Evolutionary conservation across 2,329 filamentous ascomycete genomes (phyloP).

Genomic region (Monosporascus sp.): DNA sequence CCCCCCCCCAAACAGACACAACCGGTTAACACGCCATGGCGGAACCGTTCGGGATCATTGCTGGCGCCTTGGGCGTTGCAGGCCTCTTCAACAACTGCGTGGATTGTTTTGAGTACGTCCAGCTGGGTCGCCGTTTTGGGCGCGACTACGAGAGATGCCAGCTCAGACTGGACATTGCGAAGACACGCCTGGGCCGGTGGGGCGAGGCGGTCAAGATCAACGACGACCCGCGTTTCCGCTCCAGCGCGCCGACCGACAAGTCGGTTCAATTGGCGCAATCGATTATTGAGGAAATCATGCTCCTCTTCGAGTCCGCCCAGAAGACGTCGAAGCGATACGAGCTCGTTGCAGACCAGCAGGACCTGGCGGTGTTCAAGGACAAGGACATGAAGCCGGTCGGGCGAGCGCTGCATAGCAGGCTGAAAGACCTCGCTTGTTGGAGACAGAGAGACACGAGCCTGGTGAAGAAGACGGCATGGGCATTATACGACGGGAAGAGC

Average conservation of each 20-base stretch:
- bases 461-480: constrained; percentile 16
- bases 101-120: constrained; percentile 34
- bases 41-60: constrained; percentile 16
- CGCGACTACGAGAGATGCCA: constrained; percentile 27
- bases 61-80: constrained; percentile 28
- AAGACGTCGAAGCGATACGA: constrained; percentile 20
- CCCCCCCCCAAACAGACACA: too few relatives aligned
- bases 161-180: constrained; percentile 27
- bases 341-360: constrained; percentile 1
- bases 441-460: constrained; percentile 12
- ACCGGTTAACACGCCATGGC: constrained; percentile 8
- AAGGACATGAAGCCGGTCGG: constrained; percentile 6
- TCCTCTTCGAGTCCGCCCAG: constrained; percentile 15
- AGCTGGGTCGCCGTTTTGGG: constrained; percentile 29
- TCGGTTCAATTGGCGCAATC: constrained; percentile 6
- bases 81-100: constrained; percentile 32
- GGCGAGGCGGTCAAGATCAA: constrained; percentile 27
- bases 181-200: constrained; percentile 28
- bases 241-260: constrained; percentile 5
- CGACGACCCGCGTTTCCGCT: constrained; percentile 17
- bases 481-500: constrained; percentile 16
- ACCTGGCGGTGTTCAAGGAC: constrained; percentile 4
- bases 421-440: not conserved
- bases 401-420: constrained; percentile 5
- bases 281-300: constrained; percentile 19